Base-by-base conservation (phyloP, 805 yeast genomes). In the Candida alai region DNA sequence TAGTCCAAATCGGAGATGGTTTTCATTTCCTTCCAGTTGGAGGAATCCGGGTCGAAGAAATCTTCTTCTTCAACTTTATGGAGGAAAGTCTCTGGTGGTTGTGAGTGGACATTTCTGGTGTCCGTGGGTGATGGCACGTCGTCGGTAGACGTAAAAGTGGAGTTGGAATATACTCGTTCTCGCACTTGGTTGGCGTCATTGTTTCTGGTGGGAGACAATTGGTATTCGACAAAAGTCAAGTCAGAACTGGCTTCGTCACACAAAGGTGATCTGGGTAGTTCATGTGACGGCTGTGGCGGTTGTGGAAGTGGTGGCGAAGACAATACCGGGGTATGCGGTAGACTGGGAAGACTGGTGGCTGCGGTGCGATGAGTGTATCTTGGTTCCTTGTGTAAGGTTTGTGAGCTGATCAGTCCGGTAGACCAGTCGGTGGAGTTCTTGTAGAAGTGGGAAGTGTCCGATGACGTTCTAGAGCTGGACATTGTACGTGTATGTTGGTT, bases 11-110 rank as follows among this genome's bases (percentile, higher is more conserved):
- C 76, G 3, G 95, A 78, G 19, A 86, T 80, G 0, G 90, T 79
- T 27, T 84, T 82, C 86, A 93, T 88, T 12, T 84, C 77, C 50
- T 83, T 80, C 98, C 98, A 93, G 19, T 71, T 80, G 5, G 60
- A 30, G 4, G 50, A 32, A 19, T 22, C 18, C 4, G 23, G 12
- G 10, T 67, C 73, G 38, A 65, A 65, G 42, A 63, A 65, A 35
- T 61, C 65, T 24, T 60, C 65, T 4, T 45, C 47, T 26, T 13
- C 28, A 4, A 26, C 19, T 13, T 16, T 8, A 16, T 26, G 15
- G 19, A 21, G 24, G 11, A 21, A 11, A 21, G 24, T 21, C n/a
- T 21, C 24, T 21, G n/a, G 24, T n/a, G 24, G 24, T 11, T 21
- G n/a, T 21, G 24, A n/a, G n/a, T n/a, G n/a, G n/a, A n/a, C n/a